phyloP scores from a whole-genome alignment of 2,329 filamentous ascomycete species.

The Aureobasidium zeae region DNA sequence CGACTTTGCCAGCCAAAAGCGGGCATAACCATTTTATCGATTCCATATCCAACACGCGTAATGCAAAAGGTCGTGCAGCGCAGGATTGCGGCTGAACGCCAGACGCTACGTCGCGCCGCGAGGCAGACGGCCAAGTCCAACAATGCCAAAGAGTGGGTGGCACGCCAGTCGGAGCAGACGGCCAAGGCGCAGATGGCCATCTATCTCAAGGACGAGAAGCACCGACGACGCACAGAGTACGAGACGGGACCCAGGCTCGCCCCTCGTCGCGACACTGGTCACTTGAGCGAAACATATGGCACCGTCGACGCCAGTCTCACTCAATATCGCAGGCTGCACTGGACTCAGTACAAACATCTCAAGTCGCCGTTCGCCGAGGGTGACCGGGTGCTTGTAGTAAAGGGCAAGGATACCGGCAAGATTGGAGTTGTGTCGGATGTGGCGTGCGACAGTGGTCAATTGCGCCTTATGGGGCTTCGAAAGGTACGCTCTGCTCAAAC shows the following conservation, averaged over 20 bases:
- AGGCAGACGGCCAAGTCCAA: constrained; percentile 17
- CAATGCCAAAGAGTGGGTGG: constrained; percentile 25
- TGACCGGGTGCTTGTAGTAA: constrained; percentile 74
- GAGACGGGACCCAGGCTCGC: constrained; percentile 61
- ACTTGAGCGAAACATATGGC: constrained; percentile 49
- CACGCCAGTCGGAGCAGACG: constrained; percentile 21
- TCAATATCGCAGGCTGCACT: constrained; percentile 31
- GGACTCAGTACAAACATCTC: constrained; percentile 27
- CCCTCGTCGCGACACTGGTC: constrained; percentile 63
- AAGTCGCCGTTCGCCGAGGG: constrained; percentile 35
- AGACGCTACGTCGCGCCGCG: constrained; percentile 39
- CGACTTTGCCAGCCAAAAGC: background rate
- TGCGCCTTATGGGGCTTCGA: constrained; percentile 34
- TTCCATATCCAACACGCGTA: background rate
- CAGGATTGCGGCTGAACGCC: constrained; percentile 56
- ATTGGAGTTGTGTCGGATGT: constrained; percentile 64
- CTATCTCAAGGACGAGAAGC: constrained; percentile 37
- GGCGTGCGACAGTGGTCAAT: constrained; percentile 27
- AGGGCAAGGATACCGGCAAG: constrained; percentile 71
- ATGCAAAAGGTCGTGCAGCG: constrained; percentile 67
- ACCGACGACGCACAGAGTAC: constrained; percentile 64
- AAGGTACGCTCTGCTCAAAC: constrained; percentile 24
- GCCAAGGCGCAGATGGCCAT: constrained; percentile 18
- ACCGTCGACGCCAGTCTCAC: constrained; percentile 33
- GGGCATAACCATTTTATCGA: background rate